Conservation (phyloP, 805 yeast genomes). For the Lipomyces starkeyi region DNA sequence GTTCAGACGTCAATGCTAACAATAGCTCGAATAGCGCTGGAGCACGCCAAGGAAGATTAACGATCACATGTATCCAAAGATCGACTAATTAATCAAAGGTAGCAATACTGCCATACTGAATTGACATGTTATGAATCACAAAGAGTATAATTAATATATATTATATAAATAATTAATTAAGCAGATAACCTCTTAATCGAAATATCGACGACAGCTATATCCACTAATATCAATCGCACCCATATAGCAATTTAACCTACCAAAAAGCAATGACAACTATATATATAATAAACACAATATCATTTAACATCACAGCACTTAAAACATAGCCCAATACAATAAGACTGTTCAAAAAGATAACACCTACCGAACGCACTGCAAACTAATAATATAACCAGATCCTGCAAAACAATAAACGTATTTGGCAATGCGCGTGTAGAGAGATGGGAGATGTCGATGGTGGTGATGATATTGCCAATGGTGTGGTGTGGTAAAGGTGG, state of each 20-base stretch:
- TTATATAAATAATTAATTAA: background rate
- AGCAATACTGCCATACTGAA: too few relatives aligned
- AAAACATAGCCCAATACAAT: background rate
- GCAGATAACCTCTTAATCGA: background rate
- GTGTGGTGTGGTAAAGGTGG: background rate
- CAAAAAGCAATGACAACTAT: background rate
- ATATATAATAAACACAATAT: background rate
- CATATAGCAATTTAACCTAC: background rate
- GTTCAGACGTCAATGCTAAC: too few relatives aligned
- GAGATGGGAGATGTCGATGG: background rate
- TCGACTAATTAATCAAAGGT: too few relatives aligned
- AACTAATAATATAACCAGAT: background rate
- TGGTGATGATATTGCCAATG: background rate
- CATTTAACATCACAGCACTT: background rate
- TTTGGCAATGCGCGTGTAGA: background rate
- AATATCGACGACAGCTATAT: background rate
- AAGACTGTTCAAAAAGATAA: slow-evolving; percentile 1
- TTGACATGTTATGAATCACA: too few relatives aligned
- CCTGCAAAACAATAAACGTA: background rate
- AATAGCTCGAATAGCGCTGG: too few relatives aligned
- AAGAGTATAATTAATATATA: too few relatives aligned
- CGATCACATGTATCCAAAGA: too few relatives aligned
- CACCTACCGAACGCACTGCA: background rate
- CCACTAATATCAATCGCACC: background rate
- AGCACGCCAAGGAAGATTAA: too few relatives aligned